Evolutionary conservation across 495 filamentous ascomycete species (phyloP), one percentile per base, ranked within the genome.

Genomic region (Neurospora cerealis): DNA sequence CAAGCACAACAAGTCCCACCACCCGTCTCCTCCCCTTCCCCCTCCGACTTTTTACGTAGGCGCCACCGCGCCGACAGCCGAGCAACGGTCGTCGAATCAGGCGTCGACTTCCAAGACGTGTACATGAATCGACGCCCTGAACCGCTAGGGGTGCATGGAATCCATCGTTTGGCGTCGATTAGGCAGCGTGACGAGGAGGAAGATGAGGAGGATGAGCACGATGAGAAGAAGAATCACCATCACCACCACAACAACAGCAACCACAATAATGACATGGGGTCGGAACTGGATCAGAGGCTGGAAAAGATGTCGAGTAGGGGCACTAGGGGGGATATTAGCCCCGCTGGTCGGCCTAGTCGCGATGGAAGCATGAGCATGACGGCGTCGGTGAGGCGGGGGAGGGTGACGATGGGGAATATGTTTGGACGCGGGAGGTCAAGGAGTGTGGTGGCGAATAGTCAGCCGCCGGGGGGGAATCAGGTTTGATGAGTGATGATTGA

Each of bases 31-130:
- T 32, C 40, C 41, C 9, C 73, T 69, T 13, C 44, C 71, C n/a
- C 71, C 39, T 21, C 69, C 39, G n/a, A 42, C n/a, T 36, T 71
- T 44, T 3, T 34, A n/a, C 73, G 28, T 21, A 42, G 32, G 32
- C 69, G 24, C 28, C 70, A 17, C 36, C 39, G 21, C 41, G 75
- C 60, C 4, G 76, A 77, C 72, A 78, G 76, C 71, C 46, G 72
- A n/a, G 78, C 78, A 0, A 74, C 79, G 2, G 75, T 79, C 3
- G 75, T 78, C 21, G 78, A 81, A 41, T 71, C 79, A 6, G 79
- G 77, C 7, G 73, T 80, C 54, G 79, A 82, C 69, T 82, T 81
- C 36, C 79, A 81, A 66, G 79, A 82, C 15, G 76, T 82, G 19
- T 82, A 80, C 39, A 75, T 78, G 13, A 74, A 69, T 66, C 69